Conservation (phyloP, 371 early-diverging fungal genomes). For the Lichtheimia ramosa region DNA sequence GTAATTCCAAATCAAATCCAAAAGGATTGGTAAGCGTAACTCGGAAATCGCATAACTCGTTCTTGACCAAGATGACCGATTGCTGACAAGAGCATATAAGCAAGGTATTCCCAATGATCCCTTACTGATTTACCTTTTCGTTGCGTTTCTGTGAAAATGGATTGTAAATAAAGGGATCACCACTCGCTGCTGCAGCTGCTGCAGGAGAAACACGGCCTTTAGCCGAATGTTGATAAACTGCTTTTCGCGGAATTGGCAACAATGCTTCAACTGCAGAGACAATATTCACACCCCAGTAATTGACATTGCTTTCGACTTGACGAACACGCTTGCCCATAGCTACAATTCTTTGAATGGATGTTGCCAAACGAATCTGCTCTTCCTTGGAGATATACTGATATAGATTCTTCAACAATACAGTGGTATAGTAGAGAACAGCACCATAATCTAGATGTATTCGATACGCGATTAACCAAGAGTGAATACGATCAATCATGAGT, state of each 20-base stretch:
- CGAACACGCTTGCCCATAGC: conserved; percentile 41
- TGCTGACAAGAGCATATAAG: conserved; percentile 11
- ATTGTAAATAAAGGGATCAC: conserved; percentile 77
- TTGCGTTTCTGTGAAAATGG: conserved; percentile 64
- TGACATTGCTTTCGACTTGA: conserved; percentile 33
- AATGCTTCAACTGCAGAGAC: conserved; percentile 40
- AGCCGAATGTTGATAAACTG: conserved; percentile 21
- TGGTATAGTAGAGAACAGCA: conserved; percentile 63
- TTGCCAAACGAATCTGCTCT: conserved; percentile 71
- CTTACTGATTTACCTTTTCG: conserved; percentile 28
- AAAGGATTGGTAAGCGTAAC: conserved; percentile 76
- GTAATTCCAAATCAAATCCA: conserved; percentile 77
- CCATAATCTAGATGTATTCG: conserved; percentile 47
- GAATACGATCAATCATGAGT: neutral
- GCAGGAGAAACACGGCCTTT: neutral
- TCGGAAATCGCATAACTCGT: conserved; percentile 70
- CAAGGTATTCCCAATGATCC: neutral
- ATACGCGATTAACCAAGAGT: neutral
- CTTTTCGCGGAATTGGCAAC: conserved; percentile 42
- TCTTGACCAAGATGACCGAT: conserved; percentile 54
- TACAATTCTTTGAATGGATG: conserved; percentile 56
- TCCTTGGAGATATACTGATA: conserved; percentile 60
- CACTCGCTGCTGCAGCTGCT: conserved; percentile 23
- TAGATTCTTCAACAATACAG: conserved; percentile 65
- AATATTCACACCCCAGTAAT: conserved; percentile 53